phyloP scores from a whole-genome alignment of 768 basidiomycete species.

The Rhizopogon vesiculosus region DNA sequence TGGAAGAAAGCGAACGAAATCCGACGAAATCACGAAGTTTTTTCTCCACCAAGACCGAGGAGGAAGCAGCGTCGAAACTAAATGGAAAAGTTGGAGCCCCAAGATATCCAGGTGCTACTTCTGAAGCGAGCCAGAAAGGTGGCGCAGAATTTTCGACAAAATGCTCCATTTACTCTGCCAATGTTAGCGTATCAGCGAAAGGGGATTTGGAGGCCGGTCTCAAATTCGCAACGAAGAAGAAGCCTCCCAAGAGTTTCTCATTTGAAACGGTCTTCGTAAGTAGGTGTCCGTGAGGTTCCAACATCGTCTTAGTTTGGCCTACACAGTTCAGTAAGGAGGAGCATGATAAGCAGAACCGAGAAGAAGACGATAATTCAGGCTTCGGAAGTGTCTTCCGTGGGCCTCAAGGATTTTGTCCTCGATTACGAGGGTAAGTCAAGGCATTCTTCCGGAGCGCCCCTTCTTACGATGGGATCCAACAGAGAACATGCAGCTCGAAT shows the following conservation, averaged over 20 bases:
- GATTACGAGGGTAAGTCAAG: conserved; percentile 61
- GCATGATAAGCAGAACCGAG: conserved; percentile 62
- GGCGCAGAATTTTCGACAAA: neutral
- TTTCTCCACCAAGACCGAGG: neutral
- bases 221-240: conserved; percentile 86
- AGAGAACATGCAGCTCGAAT: conserved; percentile 47
- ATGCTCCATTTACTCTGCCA: conserved; percentile 12
- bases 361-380: conserved; percentile 49
- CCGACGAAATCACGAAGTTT: neutral
- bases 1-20: neutral
- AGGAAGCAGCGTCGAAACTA: neutral
- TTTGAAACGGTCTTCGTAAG: conserved; percentile 80
- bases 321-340: conserved; percentile 68
- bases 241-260: conserved; percentile 65
- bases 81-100: neutral
- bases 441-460: neutral
- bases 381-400: conserved; percentile 66
- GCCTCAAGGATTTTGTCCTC: conserved; percentile 68
- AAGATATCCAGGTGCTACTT: neutral
- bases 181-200: conserved; percentile 50
- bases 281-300: neutral
- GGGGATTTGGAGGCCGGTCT: conserved; percentile 57
- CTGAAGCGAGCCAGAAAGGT: neutral
- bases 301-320: neutral
- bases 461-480: conserved; percentile 37